Conservation (phyloP, 2,329 filamentous ascomycete genomes). For the Botrytis porri region DNA sequence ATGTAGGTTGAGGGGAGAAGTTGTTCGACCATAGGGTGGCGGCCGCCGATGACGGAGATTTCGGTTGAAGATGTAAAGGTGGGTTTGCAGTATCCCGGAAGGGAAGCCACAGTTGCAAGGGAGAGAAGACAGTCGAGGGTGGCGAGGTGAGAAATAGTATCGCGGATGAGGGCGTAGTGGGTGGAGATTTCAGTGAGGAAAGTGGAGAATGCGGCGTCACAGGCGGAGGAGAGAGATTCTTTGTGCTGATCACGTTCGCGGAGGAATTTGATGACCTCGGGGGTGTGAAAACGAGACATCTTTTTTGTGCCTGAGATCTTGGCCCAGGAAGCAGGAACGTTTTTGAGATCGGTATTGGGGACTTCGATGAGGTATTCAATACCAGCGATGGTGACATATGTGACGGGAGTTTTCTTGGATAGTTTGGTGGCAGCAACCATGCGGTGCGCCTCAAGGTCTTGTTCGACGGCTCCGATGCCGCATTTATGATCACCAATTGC, state of each 20-base stretch:
- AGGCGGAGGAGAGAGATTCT: constrained; percentile 87
- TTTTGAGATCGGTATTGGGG: constrained; percentile 74
- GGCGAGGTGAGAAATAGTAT: constrained; percentile 81
- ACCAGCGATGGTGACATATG: constrained; percentile 80
- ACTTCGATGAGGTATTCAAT: constrained; percentile 97
- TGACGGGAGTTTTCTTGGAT: constrained; percentile 64
- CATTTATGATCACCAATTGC: constrained; percentile 85
- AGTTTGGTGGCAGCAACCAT: constrained; percentile 68
- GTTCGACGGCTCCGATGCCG: constrained; percentile 86
- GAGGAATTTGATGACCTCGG: constrained; percentile 78
- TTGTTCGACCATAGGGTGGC: constrained; percentile 95
- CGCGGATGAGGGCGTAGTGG: constrained; percentile 87
- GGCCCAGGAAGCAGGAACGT: constrained; percentile 88
- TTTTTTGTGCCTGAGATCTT: constrained; percentile 96
- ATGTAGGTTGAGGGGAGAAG: constrained; percentile 84
- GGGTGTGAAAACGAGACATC: constrained; percentile 88
- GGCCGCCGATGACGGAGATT: constrained; percentile 69
- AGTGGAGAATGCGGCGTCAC: constrained; percentile 74
- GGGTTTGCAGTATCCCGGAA: constrained; percentile 86
- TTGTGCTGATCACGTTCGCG: constrained; percentile 91
- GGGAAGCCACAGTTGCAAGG: constrained; percentile 75
- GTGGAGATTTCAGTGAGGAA: constrained; percentile 71
- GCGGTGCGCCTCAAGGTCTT: constrained; percentile 79
- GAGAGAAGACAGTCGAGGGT: constrained; percentile 88
- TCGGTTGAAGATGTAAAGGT: constrained; percentile 59